Base-by-base conservation (phyloP, 176 grass and related monocot genomes). In the Avena sativa region DNA sequence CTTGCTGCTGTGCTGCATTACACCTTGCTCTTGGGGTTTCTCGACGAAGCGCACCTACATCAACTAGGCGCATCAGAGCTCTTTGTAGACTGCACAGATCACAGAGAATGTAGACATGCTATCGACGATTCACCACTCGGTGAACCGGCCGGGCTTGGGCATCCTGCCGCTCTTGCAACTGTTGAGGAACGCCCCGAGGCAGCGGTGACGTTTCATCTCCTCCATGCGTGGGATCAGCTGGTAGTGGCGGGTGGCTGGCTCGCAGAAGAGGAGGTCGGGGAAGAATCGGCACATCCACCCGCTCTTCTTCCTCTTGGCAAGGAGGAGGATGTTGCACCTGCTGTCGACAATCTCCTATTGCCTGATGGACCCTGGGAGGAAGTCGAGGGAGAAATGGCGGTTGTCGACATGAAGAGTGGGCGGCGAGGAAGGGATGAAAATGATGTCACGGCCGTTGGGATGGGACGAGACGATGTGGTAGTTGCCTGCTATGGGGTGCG, bases 231-330 rank as follows among this genome's bases (percentile, higher is more conserved):
- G 71, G 71, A 74, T 74, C 2, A 49, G 44, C n/a, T 25, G 10
- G 40, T 49, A 25, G 43, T 43, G 19, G 4, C 43, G 43, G 0
- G 43, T 48, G 70, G 11, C 11, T n/a, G 44, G 43, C 71, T 74
- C 44, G n/a, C 44, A 74, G 0, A 49, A n/a, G 5, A 74, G 0
- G n/a, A 74, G 71, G 71, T 50, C 44, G 6, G 71, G 71, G 44
- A 74, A 74, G 71, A 5, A 74, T 44, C n/a, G 20, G 12, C n/a
- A 44, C 71, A 74, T 74, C 71, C 71, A 50, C n/a, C 38, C 20
- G 71, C 44, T 49, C n/a, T 74, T 50, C n/a, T 74, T 74, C n/a
- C 12, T 14, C 71, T 50, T 74, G 44, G 44, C 71, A 44, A 74
- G 71, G 71, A 74, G 71, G 12, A 74, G 11, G 20, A 47, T 10